Evolutionary conservation across 441 rosid species (phyloP), one percentile per base, ranked within the genome.

Genomic region (Sinapis alba): DNA sequence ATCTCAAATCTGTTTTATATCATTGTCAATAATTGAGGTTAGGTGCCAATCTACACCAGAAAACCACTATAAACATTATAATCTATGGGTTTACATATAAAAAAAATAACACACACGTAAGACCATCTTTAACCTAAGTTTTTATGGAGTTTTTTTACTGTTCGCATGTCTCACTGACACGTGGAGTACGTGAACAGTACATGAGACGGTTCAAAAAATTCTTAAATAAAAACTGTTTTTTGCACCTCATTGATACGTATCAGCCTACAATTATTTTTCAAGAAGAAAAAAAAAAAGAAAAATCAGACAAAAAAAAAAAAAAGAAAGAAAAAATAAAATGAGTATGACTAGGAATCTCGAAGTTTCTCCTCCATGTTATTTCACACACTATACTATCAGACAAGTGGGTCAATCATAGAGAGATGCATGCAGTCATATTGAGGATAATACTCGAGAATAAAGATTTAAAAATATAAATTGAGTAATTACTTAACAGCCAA

Each of bases 1-100:
- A 45, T 32, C 43, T 64, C 63, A 27, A 7, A 56, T 16, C 10
- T 43, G 10, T 12, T 69, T 28, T 45, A 57, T 1, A 64, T 10
- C 50, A 57, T 56, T 21, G n/a, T 19, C 71, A 70, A 76, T 76
- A 71, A 76, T 76, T 70, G 72, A 70, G 26, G 32, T 70, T 57
- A 58, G 75, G 60, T 63, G 12, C 9, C 70, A 27, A 63, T 57
- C 41, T 30, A 69, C 10, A 45, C 20, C 34, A 7, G 13, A 32
- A 32, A n/a, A 13, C 1, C 13, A 54, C 21, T 24, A 66, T 3
- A 0, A 57, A n/a, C 24, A 41, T 3, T 61, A 27, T 62, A 51
- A 13, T 4, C 34, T 53, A 43, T 41, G 57, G 18, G 7, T 7
- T 8, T 28, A 6, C 41, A 45, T 57, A 43, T 6, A 43, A 15